Percentiles rank a stretch among this genome's conserved stretches.
Evolutionary conservation across 2,329 filamentous ascomycete species (phyloP).

Genomic region (Pseudopyricularia javanii): DNA sequence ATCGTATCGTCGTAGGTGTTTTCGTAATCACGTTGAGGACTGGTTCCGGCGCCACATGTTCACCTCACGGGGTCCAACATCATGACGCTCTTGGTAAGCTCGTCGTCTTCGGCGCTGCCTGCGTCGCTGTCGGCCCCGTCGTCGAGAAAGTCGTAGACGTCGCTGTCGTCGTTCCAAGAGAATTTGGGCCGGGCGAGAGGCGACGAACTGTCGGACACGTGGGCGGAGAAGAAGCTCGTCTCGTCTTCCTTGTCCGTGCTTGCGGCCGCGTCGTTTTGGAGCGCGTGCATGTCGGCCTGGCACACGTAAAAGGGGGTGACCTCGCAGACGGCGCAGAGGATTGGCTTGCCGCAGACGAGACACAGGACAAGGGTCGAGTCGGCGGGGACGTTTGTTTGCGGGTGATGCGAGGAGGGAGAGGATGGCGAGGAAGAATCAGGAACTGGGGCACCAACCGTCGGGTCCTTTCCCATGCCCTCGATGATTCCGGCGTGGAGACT

Average conservation of each 20-base stretch:
- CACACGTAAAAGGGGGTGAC: conserved; percentile 7
- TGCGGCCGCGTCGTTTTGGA: conserved; percentile 2
- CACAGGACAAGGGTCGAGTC: conserved; percentile 23
- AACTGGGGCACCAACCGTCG: conserved; percentile 70
- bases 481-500: conserved; percentile 96
- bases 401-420: conserved; percentile 3
- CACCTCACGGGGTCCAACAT: neutral
- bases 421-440: conserved; percentile 16
- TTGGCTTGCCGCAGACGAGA: conserved; percentile 30
- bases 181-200: neutral
- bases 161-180: neutral
- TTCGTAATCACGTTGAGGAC: neutral
- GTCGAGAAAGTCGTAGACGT: conserved; percentile 7
- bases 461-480: conserved; percentile 92
- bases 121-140: neutral
- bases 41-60: neutral
- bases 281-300: neutral
- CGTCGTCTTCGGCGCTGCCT: neutral
- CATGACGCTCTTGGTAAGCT: conserved; percentile 21
- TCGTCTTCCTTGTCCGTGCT: conserved; percentile 5
- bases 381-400: neutral
- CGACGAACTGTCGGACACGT: neutral
- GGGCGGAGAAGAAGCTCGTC: neutral
- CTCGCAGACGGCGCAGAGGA: conserved; percentile 28
- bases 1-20: too few relatives aligned